phyloP scores from a whole-genome alignment of 148 eudicot species.

The Salicornia ramosissima region DNA sequence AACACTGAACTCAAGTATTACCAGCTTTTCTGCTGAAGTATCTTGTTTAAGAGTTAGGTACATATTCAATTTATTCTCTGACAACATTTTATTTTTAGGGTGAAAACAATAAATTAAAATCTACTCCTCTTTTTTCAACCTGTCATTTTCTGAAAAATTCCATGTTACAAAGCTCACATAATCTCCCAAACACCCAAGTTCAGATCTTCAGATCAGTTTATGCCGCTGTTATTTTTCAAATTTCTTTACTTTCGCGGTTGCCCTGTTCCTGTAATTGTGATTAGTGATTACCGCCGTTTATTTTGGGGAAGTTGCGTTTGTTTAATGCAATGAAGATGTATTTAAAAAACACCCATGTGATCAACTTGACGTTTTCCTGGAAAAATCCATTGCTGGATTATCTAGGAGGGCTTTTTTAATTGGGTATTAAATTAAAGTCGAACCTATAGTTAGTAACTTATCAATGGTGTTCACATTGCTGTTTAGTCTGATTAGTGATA shows the following conservation, averaged over 20 bases:
- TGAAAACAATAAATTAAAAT: neutral
- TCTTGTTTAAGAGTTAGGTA: neutral
- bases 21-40: neutral
- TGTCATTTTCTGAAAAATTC: neutral
- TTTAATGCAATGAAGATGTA: conserved; percentile 2
- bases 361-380: neutral
- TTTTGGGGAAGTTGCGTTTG: neutral
- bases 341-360: conserved; percentile 3
- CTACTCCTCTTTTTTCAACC: neutral
- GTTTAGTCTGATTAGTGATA: conserved; percentile 8
- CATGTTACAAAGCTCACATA: neutral
- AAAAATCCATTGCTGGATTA: neutral
- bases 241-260: neutral
- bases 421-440: neutral
- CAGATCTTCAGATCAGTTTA: conserved; percentile 25
- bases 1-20: no score
- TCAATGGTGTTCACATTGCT: neutral
- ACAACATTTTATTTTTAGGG: neutral
- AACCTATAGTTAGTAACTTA: no score
- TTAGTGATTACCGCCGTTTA: neutral
- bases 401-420: neutral
- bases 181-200: neutral
- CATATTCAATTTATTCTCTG: neutral
- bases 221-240: neutral
- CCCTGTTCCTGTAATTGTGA: conserved; percentile 8